Evolutionary conservation across 139 green algal genomes (phyloP), one percentile per base, ranked within the genome.

Genomic region (Chlamydomonas sp.): DNA sequence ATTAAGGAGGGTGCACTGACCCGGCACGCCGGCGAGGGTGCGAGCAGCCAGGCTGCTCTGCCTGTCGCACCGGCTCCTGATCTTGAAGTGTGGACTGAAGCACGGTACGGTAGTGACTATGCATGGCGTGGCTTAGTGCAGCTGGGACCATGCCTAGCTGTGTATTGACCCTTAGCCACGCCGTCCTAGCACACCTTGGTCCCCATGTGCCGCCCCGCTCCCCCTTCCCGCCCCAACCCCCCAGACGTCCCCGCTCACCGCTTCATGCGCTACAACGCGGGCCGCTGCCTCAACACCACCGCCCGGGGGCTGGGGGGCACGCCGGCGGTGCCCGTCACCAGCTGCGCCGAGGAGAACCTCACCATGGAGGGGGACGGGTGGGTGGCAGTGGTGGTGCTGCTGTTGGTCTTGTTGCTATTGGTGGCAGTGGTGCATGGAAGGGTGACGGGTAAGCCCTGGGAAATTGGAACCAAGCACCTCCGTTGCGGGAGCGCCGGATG

Each of bases 201-300:
- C 31, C 31, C 31, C 31, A 78, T 78, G 73, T 20, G 57, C 5
- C 9, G 49, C 76, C n/a, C 12, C 15, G 5, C 3, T 58, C 9
- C 5, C 94, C 90, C 18, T 91, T 16, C 12, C 14, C 10, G 64
- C 61, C 4, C 76, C 63, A 14, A 3, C 16, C 64, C 75, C 68
- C 17, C 94, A 80, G 96, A 97, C 89, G 91, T 98, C 7, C 94
- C 96, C 14, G 91, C 93, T 5, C 96, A 97, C 74, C 77, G 59
- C 18, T 92, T 96, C 87, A 91, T 98, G 88, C 87, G 88, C 3
- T 89, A 90, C 73, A 79, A 90, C 0, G 86, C 71, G 8, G 79
- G 71, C 4, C 83, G 94, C 0, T 87, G 93, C 85, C 93, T 94
- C 60, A 93, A 97, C 83, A 83, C 75, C 0, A 94, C 91, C 14